These are phyloP conservation scores for Boletus mariae DNA, from an alignment of 1,284 basidiomycete species.

Conservation along the genomic window DNA sequence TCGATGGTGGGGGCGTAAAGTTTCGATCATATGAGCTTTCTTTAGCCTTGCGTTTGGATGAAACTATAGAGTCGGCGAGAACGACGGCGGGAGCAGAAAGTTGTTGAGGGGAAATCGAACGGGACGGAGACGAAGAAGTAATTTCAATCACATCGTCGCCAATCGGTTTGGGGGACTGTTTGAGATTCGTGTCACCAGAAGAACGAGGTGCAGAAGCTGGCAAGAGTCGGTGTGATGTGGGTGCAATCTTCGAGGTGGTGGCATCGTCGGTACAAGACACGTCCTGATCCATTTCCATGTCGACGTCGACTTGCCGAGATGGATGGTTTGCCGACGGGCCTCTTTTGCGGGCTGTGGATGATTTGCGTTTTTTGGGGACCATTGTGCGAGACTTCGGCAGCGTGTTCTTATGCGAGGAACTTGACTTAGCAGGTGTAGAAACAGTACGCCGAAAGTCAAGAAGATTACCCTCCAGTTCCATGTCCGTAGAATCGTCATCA, in stretches of 20 bases:
- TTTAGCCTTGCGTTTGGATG: conserved; percentile 12
- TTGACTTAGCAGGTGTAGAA: conserved; percentile 40
- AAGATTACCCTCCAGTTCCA: conserved; percentile 53
- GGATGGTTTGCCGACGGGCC: conserved; percentile 39
- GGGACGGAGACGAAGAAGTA: conserved; percentile 27
- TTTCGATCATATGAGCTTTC: conserved; percentile 3
- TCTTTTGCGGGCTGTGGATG: conserved; percentile 33
- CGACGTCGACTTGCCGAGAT: conserved; percentile 43
- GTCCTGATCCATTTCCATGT: conserved; percentile 49
- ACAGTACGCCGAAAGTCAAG: conserved; percentile 45
- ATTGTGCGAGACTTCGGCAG: conserved; percentile 39
- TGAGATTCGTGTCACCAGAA: conserved; percentile 17
- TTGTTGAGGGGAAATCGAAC: conserved; percentile 13
- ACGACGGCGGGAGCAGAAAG: neutral
- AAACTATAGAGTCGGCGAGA: neutral
- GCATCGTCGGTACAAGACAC: conserved; percentile 1
- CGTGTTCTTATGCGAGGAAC: conserved; percentile 28
- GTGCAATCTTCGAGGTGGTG: neutral
- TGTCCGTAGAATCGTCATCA: conserved; percentile 59
- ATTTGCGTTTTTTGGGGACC: conserved; percentile 20
- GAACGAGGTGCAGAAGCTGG: conserved; percentile 24
- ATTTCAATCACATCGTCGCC: conserved; percentile 32
- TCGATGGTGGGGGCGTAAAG: neutral
- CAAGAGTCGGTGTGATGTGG: conserved; percentile 5
- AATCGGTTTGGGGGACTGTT: conserved; percentile 7